phyloP scores from a whole-genome alignment of 2,329 filamentous ascomycete species.

The Coniochaeta sp. region DNA sequence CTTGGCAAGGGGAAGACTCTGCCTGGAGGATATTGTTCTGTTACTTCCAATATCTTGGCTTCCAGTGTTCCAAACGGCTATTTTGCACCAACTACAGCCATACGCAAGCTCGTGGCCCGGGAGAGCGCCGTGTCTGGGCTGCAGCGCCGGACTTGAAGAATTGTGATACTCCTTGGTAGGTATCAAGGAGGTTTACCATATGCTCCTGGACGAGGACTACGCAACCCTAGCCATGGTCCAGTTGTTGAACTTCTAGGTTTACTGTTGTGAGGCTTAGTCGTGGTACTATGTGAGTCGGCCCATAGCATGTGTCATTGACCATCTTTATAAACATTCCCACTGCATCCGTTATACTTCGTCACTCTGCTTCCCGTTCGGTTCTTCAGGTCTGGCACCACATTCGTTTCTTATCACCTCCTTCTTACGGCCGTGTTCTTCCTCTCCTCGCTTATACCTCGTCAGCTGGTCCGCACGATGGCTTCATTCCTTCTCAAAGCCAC shows the following conservation, averaged over 20 bases:
- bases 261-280: not conserved
- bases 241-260: not conserved
- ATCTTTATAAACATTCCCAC: not conserved
- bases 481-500: not conserved
- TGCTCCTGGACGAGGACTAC: not conserved
- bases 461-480: not conserved
- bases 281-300: not conserved
- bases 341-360: not conserved
- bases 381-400: not conserved
- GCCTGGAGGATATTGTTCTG: not conserved
- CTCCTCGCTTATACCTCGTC: not conserved
- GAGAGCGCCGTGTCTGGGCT: not conserved
- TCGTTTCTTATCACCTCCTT: not conserved
- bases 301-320: not conserved
- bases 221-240: not conserved
- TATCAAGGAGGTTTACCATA: not conserved
- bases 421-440: not conserved
- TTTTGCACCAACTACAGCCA: not conserved
- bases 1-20: not conserved
- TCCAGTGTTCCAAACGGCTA: not conserved
- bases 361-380: not conserved
- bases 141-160: not conserved
- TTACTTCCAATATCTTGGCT: not conserved
- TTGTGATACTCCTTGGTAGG: slow-evolving; percentile 2
- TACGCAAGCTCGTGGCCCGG: not conserved